phyloP scores from a whole-genome alignment of 371 early-diverging fungal genomes.

The Saksenaea oblongispora region DNA sequence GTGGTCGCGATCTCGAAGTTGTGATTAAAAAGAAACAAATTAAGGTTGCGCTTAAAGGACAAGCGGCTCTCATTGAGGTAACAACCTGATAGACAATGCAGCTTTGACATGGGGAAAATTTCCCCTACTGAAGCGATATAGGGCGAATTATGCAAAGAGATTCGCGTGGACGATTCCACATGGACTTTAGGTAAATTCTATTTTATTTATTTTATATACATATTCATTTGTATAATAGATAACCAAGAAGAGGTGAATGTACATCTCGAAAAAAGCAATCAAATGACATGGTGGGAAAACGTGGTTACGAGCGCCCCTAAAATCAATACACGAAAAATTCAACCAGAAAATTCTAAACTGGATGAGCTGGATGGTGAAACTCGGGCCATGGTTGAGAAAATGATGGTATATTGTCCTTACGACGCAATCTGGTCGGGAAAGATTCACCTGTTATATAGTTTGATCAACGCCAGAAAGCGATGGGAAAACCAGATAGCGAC shows the following conservation, averaged over 20 bases:
- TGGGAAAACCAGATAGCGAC: conserved; percentile 84
- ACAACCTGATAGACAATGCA: not conserved
- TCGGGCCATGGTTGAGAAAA: conserved; percentile 84
- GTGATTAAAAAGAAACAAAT: conserved; percentile 68
- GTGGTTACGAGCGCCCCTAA: conserved; percentile 81
- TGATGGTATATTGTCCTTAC: conserved; percentile 58
- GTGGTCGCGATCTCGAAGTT: conserved; percentile 70
- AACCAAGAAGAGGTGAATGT: conserved; percentile 73
- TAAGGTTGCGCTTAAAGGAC: conserved; percentile 76
- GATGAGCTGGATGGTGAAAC: conserved; percentile 91
- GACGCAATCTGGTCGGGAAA: not conserved
- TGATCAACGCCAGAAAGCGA: conserved; percentile 89
- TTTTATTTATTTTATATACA: not conserved
- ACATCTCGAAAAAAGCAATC: conserved; percentile 84
- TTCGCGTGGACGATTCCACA: conserved; percentile 82
- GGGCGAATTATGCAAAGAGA: conserved; percentile 73
- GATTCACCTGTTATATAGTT: conserved; percentile 51
- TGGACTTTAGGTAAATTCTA: conserved; percentile 75
- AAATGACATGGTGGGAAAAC: conserved; percentile 91
- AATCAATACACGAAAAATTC: conserved; percentile 88
- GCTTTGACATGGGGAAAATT: not conserved
- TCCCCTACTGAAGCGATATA: conserved; percentile 18
- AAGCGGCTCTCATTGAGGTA: conserved; percentile 76
- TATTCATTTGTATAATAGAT: conserved; percentile 22
- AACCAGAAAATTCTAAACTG: conserved; percentile 90